phyloP scores from a whole-genome alignment of 768 basidiomycete species.

The Rickenella mellea region DNA sequence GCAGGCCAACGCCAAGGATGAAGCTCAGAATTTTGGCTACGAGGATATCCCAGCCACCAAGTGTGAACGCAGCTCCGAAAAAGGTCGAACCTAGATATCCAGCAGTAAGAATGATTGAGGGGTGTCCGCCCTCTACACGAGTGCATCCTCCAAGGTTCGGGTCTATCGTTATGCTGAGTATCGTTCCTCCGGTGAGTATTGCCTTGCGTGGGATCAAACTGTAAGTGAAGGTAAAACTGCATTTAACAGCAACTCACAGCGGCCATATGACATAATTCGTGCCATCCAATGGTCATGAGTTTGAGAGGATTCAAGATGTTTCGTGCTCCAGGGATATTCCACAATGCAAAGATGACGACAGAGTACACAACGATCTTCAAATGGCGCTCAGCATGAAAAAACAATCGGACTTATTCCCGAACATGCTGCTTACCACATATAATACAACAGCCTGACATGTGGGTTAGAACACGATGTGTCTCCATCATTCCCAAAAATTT shows the following conservation, averaged over 20 bases:
- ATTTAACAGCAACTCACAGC: conserved; percentile 38
- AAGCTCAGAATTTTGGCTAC: conserved; percentile 91
- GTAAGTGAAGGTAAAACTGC: background rate
- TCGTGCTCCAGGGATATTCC: conserved; percentile 77
- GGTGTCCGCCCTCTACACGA: conserved; percentile 68
- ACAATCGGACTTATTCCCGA: background rate
- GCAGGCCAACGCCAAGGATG: conserved; percentile 75
- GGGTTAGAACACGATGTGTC: conserved; percentile 5
- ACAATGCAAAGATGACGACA: conserved; percentile 79
- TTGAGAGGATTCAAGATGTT: conserved; percentile 78
- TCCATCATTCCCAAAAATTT: conserved; percentile 9
- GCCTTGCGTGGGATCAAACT: conserved; percentile 33
- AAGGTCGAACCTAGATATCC: conserved; percentile 81
- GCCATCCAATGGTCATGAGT: conserved; percentile 81
- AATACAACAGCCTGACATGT: conserved; percentile 56
- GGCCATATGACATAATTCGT: conserved; percentile 78
- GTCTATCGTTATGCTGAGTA: conserved; percentile 76
- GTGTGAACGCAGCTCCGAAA: conserved; percentile 72
- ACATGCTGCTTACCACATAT: conserved; percentile 51
- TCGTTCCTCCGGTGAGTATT: conserved; percentile 68
- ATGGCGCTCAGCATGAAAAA: conserved; percentile 5
- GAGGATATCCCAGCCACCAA: conserved; percentile 82
- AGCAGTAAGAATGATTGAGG: conserved; percentile 61
- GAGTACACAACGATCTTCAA: conserved; percentile 72
- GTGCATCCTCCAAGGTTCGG: conserved; percentile 73